Percentiles rank a stretch among this genome's conserved stretches.
Evolutionary conservation across 129 eudicot genomes (phyloP).

Genomic region (Flaveria ramosissima): DNA sequence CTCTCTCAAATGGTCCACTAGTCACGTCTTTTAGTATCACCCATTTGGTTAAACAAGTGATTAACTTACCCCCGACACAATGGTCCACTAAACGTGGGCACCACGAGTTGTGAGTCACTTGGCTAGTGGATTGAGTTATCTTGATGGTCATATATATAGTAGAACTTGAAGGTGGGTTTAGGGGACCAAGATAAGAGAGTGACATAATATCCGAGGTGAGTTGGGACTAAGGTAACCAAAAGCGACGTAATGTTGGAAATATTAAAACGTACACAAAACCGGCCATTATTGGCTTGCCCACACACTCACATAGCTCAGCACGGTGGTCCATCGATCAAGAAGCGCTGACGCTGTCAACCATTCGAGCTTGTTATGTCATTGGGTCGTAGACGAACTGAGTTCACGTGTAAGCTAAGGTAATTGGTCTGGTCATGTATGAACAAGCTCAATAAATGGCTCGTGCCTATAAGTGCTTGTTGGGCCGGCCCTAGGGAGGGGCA

Average conservation of each 20-base stretch:
- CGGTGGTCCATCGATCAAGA: constrained; percentile 15
- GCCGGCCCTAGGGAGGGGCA: too few relatives aligned
- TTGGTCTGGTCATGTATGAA: too few relatives aligned
- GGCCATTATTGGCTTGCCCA: constrained; percentile 16
- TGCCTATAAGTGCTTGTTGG: too few relatives aligned
- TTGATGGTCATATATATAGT: neutral
- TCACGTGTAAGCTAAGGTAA: neutral
- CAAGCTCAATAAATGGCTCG: neutral
- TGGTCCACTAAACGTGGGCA: constrained; percentile 30
- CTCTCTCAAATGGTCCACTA: constrained; percentile 33
- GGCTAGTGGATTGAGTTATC: constrained; percentile 21
- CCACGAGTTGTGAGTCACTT: constrained; percentile 14
- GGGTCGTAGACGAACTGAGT: neutral
- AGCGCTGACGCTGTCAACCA: neutral
- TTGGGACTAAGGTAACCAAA: constrained; percentile 39
- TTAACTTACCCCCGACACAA: constrained; percentile 18
- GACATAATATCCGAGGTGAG: constrained; percentile 28
- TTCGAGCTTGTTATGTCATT: neutral
- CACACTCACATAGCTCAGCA: neutral
- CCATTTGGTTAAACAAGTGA: constrained; percentile 4
- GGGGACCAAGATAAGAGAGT: constrained; percentile 39
- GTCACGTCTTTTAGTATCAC: neutral
- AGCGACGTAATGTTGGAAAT: constrained; percentile 22
- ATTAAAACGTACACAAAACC: constrained; percentile 26
- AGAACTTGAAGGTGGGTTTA: constrained; percentile 25